A percentile compares a stretch with the other conserved stretches of the same genome.
Conservation (phyloP, 2,329 filamentous ascomycete genomes). For the Shiraia bambusicola region DNA sequence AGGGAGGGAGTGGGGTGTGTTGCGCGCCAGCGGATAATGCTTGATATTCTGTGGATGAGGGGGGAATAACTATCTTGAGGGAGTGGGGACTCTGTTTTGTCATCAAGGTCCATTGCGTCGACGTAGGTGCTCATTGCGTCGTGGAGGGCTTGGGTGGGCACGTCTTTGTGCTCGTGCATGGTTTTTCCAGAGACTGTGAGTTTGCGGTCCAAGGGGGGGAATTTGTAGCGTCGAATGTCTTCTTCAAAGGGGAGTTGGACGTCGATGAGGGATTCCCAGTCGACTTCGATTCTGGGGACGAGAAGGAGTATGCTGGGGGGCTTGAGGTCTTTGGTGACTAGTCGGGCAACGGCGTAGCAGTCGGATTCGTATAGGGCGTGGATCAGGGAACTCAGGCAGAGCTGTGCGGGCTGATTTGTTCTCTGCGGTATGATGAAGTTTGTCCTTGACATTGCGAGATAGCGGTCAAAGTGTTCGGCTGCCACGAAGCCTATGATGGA, state of each 20-base stretch:
- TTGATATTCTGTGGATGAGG: constrained; percentile 82
- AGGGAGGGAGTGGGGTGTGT: constrained; percentile 69
- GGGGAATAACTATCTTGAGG: constrained; percentile 83
- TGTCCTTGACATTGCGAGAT: constrained; percentile 79
- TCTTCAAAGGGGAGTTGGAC: constrained; percentile 90
- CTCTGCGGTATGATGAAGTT: constrained; percentile 76
- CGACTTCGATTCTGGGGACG: constrained; percentile 74
- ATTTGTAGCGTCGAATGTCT: constrained; percentile 86
- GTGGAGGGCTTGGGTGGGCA: constrained; percentile 73
- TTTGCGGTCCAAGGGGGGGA: constrained; percentile 85
- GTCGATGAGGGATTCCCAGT: constrained; percentile 85
- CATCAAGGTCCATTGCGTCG: constrained; percentile 88
- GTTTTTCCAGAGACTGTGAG: constrained; percentile 82
- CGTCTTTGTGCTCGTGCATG: constrained; percentile 77
- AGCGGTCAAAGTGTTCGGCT: constrained; percentile 75
- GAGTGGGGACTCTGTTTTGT: constrained; percentile 76
- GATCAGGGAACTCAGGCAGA: constrained; percentile 86
- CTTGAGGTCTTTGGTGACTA: constrained; percentile 82
- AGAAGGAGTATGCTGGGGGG: constrained; percentile 76
- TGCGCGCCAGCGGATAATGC: constrained; percentile 80
- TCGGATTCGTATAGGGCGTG: constrained; percentile 84
- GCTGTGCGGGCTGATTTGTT: constrained; percentile 75
- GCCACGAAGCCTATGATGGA: constrained; percentile 86
- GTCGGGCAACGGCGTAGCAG: constrained; percentile 79
- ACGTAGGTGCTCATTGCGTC: constrained; percentile 89